A percentile compares a stretch with the other conserved stretches of the same genome.
Conservation (phyloP, 2,329 filamentous ascomycete genomes). For the Ophiosphaerella korrae region DNA sequence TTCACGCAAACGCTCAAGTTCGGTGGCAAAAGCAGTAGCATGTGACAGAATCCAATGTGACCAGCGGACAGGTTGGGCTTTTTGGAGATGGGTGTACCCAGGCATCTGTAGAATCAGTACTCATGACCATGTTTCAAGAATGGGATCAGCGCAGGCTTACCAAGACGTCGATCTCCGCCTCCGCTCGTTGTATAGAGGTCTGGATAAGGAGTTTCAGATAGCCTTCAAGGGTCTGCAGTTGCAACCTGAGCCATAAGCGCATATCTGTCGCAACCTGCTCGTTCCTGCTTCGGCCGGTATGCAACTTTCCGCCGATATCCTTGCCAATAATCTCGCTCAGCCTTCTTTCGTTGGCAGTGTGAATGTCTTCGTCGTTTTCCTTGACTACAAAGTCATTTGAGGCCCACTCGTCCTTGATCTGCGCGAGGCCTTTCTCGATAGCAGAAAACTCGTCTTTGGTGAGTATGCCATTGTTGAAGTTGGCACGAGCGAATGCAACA, state of each 20-base stretch:
- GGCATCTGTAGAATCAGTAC: conserved; percentile 64
- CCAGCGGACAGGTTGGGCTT: conserved; percentile 81
- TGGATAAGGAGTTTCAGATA: conserved; percentile 72
- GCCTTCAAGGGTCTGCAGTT: conserved; percentile 71
- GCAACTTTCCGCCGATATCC: conserved; percentile 83
- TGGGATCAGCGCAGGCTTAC: conserved; percentile 12
- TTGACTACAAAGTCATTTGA: conserved; percentile 54
- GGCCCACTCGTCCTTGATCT: conserved; percentile 59
- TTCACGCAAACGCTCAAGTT: conserved; percentile 78
- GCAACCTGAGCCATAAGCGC: conserved; percentile 83
- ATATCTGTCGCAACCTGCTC: conserved; percentile 91
- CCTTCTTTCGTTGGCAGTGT: conserved; percentile 60
- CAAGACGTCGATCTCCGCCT: conserved; percentile 74
- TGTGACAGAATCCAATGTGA: conserved; percentile 81
- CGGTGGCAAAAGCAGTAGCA: conserved; percentile 70
- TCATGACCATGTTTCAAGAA: too few species aligned
- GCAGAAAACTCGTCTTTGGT: conserved; percentile 72
- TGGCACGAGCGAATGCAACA: conserved; percentile 82
- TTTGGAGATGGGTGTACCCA: conserved; percentile 86
- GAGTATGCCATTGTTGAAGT: conserved; percentile 75
- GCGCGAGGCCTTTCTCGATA: conserved; percentile 73
- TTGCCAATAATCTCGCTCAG: conserved; percentile 84
- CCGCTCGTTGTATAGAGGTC: conserved; percentile 71
- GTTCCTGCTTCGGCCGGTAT: conserved; percentile 85
- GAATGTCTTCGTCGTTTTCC: conserved; percentile 59